Evolutionary conservation across 2,329 filamentous ascomycete species (phyloP).

Genomic region (Metarhizium sp.): DNA sequence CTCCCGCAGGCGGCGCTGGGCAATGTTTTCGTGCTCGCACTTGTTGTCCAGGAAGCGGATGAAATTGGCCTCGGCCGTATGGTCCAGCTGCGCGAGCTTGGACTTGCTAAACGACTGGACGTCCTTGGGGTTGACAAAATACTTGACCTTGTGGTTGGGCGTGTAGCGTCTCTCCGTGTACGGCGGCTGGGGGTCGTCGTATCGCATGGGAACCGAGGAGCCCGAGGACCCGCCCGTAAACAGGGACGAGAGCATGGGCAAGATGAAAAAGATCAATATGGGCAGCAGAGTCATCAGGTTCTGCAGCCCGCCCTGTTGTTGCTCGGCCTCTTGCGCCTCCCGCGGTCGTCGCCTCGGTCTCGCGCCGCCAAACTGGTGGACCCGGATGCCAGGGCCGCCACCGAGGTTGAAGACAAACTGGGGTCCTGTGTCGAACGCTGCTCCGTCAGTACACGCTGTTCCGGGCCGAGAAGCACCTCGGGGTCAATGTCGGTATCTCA

Average conservation of each 20-base stretch:
- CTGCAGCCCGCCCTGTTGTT: constrained; percentile 42
- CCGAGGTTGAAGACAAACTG: constrained; percentile 95
- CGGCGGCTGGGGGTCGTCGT: constrained; percentile 61
- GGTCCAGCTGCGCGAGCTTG: constrained; percentile 68
- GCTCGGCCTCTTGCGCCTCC: constrained; percentile 44
- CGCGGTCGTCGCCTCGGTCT: constrained; percentile 68
- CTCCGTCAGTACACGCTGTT: constrained; percentile 12
- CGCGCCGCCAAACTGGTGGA: constrained; percentile 88
- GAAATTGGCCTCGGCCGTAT: constrained; percentile 64
- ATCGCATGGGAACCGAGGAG: constrained; percentile 58
- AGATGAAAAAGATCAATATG: constrained; percentile 79
- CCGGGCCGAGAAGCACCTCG: background rate
- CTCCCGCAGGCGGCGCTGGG: constrained; percentile 58
- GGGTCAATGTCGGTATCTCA: constrained; percentile 14
- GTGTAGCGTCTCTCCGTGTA: constrained; percentile 68
- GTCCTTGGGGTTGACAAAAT: constrained; percentile 76
- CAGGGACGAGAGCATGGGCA: constrained; percentile 72
- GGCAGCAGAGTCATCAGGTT: constrained; percentile 71
- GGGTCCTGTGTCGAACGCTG: constrained; percentile 65
- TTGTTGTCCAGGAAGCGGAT: constrained; percentile 56
- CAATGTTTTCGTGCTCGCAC: constrained; percentile 65
- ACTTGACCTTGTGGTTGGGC: constrained; percentile 62
- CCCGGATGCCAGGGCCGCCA: constrained; percentile 80
- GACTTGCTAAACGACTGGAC: constrained; percentile 58
- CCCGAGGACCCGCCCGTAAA: constrained; percentile 45